Base-by-base conservation (phyloP, 2,329 filamentous ascomycete species). In the Verticillium nubilum region DNA sequence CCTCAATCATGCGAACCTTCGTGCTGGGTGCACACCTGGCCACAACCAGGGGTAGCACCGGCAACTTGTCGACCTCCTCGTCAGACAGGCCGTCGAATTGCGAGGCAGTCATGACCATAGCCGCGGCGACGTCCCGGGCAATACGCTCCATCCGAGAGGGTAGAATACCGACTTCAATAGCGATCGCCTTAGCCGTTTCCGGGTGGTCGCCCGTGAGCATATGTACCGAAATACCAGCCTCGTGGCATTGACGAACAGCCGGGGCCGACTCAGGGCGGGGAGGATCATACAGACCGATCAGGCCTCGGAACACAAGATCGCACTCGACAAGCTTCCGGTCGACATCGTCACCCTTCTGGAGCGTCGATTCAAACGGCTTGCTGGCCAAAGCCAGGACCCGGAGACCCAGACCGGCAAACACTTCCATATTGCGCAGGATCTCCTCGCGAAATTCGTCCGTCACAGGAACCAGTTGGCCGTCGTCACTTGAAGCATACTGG, bases 1-100 rank as follows among this genome's bases (percentile, higher is more conserved):
- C 87, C 63, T 89, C 86, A 63, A 91, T 89, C 88, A 91, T 90
- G 59, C 87, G 81, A 19, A 89, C 86, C 70, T 91, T 91, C 13
- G 88, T 90, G 57, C 83, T 80, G 1, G 88, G 88, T 2, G 86
- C 85, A 66, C 87, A 90, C 27, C 87, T 80, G 35, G 87, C 87
- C 62, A 90, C 86, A 4, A 90, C 87, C 2, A 90, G 76, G 3
- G 87, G 87, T 0, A 90, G 73, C 2, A 86, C 81, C 1, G 86
- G 86, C 9, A 90, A 78, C 12, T 76, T 66, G 63, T 90, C 87
- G 33, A 90, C 84, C 64, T 90, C 78, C 0, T 84, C 80, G 42
- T 89, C 85, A 1, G 78, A 79, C 26, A 90, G 73, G 25, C 80
- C 80, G 67, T 90, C 87, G 60, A 90, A 89, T 59, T 86, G 78